These are phyloP conservation scores for Pleurotus citrinopileatus DNA, from an alignment of 768 basidiomycete genomes.

Conservation along the genomic window DNA sequence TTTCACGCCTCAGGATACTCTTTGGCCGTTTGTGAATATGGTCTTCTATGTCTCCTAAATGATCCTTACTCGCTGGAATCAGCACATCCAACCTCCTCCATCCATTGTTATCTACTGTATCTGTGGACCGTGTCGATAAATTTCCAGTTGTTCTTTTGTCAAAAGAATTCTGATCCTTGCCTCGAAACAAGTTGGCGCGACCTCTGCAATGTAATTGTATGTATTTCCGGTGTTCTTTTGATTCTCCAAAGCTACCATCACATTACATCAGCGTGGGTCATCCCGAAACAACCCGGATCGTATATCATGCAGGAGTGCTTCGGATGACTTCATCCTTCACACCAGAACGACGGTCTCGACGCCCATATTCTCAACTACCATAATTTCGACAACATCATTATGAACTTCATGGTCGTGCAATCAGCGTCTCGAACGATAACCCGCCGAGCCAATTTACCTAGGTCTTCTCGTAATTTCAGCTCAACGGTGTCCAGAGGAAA, in stretches of 20 bases:
- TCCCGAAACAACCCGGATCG: constrained; percentile 4
- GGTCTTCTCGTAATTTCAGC: constrained; percentile 30
- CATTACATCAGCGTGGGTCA: constrained; percentile 5
- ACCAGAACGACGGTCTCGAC: background rate
- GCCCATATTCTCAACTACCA: background rate
- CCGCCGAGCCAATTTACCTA: background rate
- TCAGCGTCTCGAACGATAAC: background rate
- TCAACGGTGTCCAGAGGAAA: constrained; percentile 33
- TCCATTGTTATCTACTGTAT: no score
- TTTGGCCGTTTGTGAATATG: no score
- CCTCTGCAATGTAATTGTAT: no score
- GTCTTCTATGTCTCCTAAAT: no score
- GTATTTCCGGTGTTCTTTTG: no score
- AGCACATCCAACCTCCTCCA: no score
- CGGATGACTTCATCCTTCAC: background rate
- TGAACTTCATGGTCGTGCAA: background rate
- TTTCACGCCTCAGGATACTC: no score
- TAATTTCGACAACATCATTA: background rate
- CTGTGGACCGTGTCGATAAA: no score
- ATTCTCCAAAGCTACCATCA: constrained; percentile 21
- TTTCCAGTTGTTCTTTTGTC: no score
- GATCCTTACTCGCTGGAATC: no score
- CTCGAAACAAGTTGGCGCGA: no score
- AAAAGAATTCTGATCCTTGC: no score
- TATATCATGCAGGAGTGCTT: background rate